Evolutionary conservation across 164 flowering plant genomes (phyloP).

Genomic region (Berberis thunbergii): DNA sequence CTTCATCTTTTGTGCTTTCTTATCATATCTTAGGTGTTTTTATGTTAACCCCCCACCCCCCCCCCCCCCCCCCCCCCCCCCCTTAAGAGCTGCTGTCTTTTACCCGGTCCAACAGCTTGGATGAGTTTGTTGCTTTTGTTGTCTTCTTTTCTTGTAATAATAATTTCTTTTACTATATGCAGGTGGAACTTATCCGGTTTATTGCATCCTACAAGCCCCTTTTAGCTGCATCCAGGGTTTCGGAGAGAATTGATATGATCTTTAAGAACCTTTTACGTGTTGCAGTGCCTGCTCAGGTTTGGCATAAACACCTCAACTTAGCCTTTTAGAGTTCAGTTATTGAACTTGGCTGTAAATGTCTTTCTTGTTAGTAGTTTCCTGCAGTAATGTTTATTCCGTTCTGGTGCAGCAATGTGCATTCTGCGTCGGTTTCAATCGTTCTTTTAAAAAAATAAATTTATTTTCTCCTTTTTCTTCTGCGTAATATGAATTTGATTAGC

Average conservation of each 20-base stretch:
- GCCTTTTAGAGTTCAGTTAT: background rate
- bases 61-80: background rate
- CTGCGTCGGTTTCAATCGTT: background rate
- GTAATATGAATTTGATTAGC: no score
- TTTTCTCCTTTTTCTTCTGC: no score
- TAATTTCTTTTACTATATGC: conserved; percentile 15
- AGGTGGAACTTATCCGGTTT: conserved; percentile 77
- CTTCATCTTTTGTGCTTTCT: background rate
- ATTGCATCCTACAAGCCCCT: conserved; percentile 63
- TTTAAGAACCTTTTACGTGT: conserved; percentile 38
- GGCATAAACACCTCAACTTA: background rate
- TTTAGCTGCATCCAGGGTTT: conserved; percentile 53
- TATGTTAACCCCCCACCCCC: background rate
- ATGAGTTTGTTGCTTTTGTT: background rate
- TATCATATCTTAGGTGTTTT: background rate
- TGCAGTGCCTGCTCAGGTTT: conserved; percentile 55
- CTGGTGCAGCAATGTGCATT: background rate
- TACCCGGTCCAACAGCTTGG: no score
- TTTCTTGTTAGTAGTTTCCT: background rate
- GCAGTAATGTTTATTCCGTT: background rate
- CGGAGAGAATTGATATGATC: conserved; percentile 46
- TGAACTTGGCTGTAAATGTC: background rate
- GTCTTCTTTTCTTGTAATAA: background rate
- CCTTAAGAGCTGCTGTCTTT: background rate
- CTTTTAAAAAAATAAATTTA: background rate